phyloP scores from a whole-genome alignment of 2,329 filamentous ascomycete genomes.

The Pseudogymnoascus sp. region DNA sequence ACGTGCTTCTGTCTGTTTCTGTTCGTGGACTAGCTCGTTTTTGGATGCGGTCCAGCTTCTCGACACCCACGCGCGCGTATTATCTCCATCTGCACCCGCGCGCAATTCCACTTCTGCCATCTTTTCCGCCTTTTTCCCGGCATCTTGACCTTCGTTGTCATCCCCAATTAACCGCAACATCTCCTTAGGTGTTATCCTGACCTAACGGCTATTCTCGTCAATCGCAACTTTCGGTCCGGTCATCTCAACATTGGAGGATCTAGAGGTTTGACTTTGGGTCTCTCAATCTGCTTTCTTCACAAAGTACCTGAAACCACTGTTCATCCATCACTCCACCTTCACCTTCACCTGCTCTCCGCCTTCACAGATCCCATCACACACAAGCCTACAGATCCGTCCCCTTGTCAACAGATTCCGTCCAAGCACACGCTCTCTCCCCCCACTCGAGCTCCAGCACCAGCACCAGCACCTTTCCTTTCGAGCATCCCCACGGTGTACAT shows the following conservation, averaged over 20 bases:
- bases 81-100: neutral
- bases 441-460: slow-evolving; percentile 28
- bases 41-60: neutral
- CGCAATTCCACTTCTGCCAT: neutral
- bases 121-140: neutral
- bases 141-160: neutral
- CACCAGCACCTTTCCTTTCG: slow-evolving; percentile 92
- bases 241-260: slow-evolving; percentile 20
- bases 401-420: slow-evolving; percentile 26
- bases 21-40: neutral
- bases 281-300: slow-evolving; percentile 28
- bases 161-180: neutral
- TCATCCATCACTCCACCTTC: slow-evolving; percentile 28
- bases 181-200: neutral
- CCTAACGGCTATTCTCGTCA: neutral
- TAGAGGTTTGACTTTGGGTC: slow-evolving; percentile 31
- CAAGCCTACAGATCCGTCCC: slow-evolving; percentile 11
- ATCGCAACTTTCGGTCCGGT: neutral
- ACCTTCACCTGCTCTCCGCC: slow-evolving; percentile 26
- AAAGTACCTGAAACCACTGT: slow-evolving; percentile 21
- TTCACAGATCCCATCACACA: slow-evolving; percentile 4
- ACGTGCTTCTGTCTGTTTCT: neutral
- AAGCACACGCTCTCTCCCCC: slow-evolving; percentile 28
- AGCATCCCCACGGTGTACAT: slow-evolving; percentile 83
- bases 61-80: neutral